Base-by-base conservation (phyloP, 2,329 filamentous ascomycete genomes). In the Penicillium vulpinum region DNA sequence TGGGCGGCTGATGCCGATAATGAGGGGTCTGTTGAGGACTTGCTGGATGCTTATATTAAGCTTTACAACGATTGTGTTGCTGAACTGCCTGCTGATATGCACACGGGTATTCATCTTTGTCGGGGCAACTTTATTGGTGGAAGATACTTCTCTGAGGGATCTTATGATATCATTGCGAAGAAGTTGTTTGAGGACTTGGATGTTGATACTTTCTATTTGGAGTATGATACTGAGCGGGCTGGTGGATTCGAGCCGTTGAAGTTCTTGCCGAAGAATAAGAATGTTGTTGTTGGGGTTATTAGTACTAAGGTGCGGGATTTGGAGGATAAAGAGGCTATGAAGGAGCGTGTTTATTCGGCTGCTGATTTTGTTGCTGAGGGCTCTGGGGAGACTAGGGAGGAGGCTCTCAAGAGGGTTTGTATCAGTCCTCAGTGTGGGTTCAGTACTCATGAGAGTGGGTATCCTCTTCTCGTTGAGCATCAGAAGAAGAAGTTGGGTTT, bases 31-130 rank as follows among this genome's bases (percentile, higher is more conserved):
- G 83, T 88, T 2, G 88, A 90, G 40, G 85, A 88, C 62, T 84
- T 91, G 28, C 82, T 92, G 15, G 88, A 90, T 64, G 83, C 86
- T 16, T 92, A 92, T 75, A 88, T 92, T 69, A 79, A 82, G 58
- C 83, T 91, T 61, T 92, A 92, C 79, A 92, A 92, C 71, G 85
- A 89, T 72, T 85, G 81, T 64, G 79, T 91, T 65, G 77, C 79
- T 67, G 82, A 83, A 64, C 76, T 85, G 1, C 88, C 88, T 0
- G 71, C 78, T 1, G 88, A 92, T 69, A 84, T 92, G 80, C 88
- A 91, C 73, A 83, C 89, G 1, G 89, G 89, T 26, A 87, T 92
- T 26, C 89, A 92, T 70, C 78, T 92, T 51, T 92, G 89, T 80
- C 82, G 71, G 50, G 77, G 75, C 40, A 88, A 88, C 76, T 88